These are phyloP conservation scores for Neurospora sp. DNA, from an alignment of 495 filamentous ascomycete species.

Conservation along the genomic window DNA sequence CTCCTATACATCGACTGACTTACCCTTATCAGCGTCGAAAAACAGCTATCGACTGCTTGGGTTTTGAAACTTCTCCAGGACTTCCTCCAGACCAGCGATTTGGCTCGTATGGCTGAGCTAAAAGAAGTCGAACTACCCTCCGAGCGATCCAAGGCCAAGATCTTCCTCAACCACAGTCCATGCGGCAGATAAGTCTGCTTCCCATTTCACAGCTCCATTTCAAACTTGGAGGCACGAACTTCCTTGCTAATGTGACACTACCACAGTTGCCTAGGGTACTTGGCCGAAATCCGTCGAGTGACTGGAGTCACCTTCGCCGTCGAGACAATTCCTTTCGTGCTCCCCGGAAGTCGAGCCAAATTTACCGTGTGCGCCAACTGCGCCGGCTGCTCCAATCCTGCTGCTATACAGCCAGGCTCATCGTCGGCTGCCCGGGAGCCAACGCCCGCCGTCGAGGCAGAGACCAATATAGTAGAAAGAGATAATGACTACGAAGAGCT, in stretches of 20 bases:
- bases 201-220: neutral
- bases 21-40: neutral
- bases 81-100: neutral
- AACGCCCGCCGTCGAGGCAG: neutral
- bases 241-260: neutral
- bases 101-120: neutral
- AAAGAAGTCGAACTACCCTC: neutral
- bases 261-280: neutral
- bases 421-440: neutral
- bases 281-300: neutral
- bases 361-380: neutral
- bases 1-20: too few species aligned
- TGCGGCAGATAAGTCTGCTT: neutral
- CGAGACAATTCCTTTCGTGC: neutral
- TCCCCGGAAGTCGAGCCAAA: neutral
- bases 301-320: neutral
- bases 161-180: neutral
- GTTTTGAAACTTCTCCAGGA: neutral
- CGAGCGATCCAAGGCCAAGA: neutral
- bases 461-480: neutral
- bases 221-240: neutral
- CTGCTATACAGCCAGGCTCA: neutral
- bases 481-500: neutral
- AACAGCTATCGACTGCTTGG: neutral
- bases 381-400: neutral